Conservation (phyloP, 2,329 filamentous ascomycete genomes). For the Fusarium nanum region DNA sequence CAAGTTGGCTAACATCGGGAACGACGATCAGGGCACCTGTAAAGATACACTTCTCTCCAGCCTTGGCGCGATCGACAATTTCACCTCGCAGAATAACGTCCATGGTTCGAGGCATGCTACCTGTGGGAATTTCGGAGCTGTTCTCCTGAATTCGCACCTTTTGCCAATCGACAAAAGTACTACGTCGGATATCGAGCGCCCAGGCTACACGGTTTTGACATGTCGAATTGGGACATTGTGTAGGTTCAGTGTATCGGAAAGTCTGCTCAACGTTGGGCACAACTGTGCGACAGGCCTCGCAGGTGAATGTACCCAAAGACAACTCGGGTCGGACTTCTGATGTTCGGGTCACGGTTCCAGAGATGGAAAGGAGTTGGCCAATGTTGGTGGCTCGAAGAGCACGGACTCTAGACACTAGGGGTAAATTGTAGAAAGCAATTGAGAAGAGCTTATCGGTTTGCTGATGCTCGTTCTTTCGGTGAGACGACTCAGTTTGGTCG, state of each 20-base stretch:
- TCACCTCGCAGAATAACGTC: constrained; percentile 96
- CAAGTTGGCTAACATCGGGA: constrained; percentile 94
- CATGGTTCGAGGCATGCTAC: constrained; percentile 98
- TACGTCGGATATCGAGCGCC: constrained; percentile 96
- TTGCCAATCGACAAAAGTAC: constrained; percentile 99
- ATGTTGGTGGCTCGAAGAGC: constrained; percentile 90
- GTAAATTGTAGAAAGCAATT: constrained; percentile 92
- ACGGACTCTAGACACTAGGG: constrained; percentile 85
- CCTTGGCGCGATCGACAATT: constrained; percentile 97
- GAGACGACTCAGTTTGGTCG: constrained; percentile 73
- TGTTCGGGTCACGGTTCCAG: constrained; percentile 94
- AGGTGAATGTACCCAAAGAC: constrained; percentile 90
- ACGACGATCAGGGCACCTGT: constrained; percentile 96
- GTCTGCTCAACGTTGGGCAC: constrained; percentile 95
- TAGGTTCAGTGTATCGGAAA: constrained; percentile 96
- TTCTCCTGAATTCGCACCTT: constrained; percentile 99
- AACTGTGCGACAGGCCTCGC: constrained; percentile 85
- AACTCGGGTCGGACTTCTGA: constrained; percentile 96
- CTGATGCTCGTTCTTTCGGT: constrained; percentile 88
- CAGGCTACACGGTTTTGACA: constrained; percentile 94
- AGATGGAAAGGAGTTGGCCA: constrained; percentile 93
- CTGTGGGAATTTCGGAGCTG: constrained; percentile 96
- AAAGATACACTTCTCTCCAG: constrained; percentile 98
- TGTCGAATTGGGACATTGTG: constrained; percentile 88
- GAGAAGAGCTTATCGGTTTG: constrained; percentile 97